These are phyloP conservation scores for Phytophthora hibernalis DNA, from an alignment of 352 stramenopile species.

Conservation along the genomic window DNA sequence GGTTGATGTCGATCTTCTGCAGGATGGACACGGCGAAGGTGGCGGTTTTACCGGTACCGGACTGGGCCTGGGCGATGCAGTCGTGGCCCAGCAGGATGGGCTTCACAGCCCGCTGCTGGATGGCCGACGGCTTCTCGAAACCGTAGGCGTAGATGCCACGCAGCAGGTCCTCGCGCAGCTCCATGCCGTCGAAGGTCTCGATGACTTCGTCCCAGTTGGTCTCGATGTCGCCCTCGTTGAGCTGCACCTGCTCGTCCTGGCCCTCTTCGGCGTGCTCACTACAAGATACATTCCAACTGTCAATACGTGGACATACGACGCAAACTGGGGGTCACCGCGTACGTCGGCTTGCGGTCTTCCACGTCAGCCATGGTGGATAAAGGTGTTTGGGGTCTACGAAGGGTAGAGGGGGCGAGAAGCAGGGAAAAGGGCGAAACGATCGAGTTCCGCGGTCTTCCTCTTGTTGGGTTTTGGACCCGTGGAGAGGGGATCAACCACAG, in stretches of 20 bases:
- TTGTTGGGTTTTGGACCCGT: constrained; percentile 45
- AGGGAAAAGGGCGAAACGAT: constrained; percentile 32
- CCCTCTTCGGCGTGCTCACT: constrained; percentile 69
- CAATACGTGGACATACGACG: too few species aligned
- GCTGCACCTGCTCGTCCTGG: constrained; percentile 74
- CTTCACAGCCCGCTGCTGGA: constrained; percentile 99
- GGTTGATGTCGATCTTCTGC: constrained; percentile 96
- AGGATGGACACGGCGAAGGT: constrained; percentile 99
- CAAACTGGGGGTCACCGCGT: too few species aligned
- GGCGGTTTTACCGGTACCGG: constrained; percentile 99
- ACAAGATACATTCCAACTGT: constrained; percentile 3
- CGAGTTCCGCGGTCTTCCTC: constrained; percentile 45
- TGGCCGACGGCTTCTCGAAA: constrained; percentile 99
- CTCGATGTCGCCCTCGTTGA: constrained; percentile 95
- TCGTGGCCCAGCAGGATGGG: constrained; percentile 98
- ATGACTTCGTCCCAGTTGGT: constrained; percentile 99
- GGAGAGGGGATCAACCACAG: constrained; percentile 25
- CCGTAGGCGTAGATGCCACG: constrained; percentile 99
- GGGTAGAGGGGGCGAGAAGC: constrained; percentile 32
- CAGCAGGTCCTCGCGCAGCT: constrained; percentile 98
- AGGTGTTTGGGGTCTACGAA: constrained; percentile 31
- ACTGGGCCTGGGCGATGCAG: constrained; percentile 99
- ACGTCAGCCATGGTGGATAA: constrained; percentile 76
- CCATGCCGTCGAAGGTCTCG: constrained; percentile 99
- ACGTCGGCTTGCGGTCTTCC: constrained; percentile 80